phyloP scores from a whole-genome alignment of 2,329 filamentous ascomycete genomes.

The Ophiobolus disseminans region DNA sequence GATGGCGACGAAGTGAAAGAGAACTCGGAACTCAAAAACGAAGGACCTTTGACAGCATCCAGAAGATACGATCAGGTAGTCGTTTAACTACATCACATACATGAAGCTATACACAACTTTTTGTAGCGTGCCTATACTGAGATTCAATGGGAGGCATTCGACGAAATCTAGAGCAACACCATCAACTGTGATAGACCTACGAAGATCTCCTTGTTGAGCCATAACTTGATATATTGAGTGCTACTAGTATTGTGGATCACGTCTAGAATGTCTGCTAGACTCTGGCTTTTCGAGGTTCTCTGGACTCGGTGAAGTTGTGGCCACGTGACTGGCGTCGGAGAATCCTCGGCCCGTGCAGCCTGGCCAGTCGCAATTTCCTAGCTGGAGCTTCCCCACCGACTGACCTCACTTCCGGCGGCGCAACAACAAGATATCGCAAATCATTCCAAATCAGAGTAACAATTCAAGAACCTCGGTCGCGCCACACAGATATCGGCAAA shows the following conservation, averaged over 20 bases:
- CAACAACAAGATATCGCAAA: slow-evolving; percentile 5
- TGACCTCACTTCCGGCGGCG: slow-evolving; percentile 24
- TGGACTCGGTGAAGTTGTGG: neutral
- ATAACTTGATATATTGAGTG: neutral
- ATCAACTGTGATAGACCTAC: neutral
- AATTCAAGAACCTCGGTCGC: neutral
- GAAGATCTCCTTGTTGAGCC: neutral
- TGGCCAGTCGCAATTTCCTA: slow-evolving; percentile 33
- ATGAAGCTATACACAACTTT: neutral
- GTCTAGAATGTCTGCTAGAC: neutral
- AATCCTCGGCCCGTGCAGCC: slow-evolving; percentile 22
- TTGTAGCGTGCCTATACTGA: too few species aligned
- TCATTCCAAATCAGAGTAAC: neutral
- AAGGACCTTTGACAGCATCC: too few species aligned
- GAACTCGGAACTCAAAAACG: too few species aligned
- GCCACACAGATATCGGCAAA: slow-evolving; percentile 9
- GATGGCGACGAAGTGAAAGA: too few species aligned
- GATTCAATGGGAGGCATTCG: too few species aligned
- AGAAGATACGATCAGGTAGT: too few species aligned
- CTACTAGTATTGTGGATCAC: too few species aligned
- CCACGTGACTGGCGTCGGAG: slow-evolving; percentile 22
- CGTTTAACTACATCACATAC: too few species aligned
- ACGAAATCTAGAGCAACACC: too few species aligned
- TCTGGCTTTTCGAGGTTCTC: neutral
- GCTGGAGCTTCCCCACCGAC: slow-evolving; percentile 29